Evolutionary conservation across 225 moss, liverwort and hornwort species (phyloP), one percentile per base, ranked within the genome.

Genomic region (Anthoceros angustus): DNA sequence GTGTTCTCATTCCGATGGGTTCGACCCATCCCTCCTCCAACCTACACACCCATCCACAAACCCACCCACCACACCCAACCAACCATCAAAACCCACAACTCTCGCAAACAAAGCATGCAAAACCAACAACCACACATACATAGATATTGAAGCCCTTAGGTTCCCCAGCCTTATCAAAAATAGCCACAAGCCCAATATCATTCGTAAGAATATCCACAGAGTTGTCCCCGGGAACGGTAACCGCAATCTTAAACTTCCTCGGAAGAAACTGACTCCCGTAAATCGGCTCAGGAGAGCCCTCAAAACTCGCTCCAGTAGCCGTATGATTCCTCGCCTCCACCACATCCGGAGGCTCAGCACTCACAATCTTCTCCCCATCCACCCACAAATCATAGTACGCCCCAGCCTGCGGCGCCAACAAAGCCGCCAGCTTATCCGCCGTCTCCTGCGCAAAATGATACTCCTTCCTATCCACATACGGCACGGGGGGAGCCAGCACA

Each of bases 21-120:
- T 42, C 92, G 80, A 23, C 92, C 92, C 92, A 93, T 93, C 20
- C 92, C 89, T 72, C 92, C 92, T 63, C 92, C 92, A 42, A 89
- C 92, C 92, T 93, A 61, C 66, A 61, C 5, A 24, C 41, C 15
- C 12, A 16, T 25, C 42, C 26, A 11, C 45, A 40, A 68, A 32
- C 21, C 32, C 10, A 21, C 6, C 25, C 42, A 9, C 21, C 21
- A 40, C 11, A 49, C 4, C 16, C 62, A 62, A 55, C 9, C 38
- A 69, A 5, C 32, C 10, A 55, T 55, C 55, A 11, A 6, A 16
- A 5, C 6, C 45, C 10, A 46, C 16, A 16, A 55, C n/a, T 0
- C 32, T 9, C n/a, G 23, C 55, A 55, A 55, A 15, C 55, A 55
- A 18, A 8, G 0, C 2, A 9, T 9, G 7, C n/a, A 1, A 9